A percentile compares a stretch with the other conserved stretches of the same genome.
Conservation (phyloP, 805 yeast species). For the Candida khao-thaluensis region DNA sequence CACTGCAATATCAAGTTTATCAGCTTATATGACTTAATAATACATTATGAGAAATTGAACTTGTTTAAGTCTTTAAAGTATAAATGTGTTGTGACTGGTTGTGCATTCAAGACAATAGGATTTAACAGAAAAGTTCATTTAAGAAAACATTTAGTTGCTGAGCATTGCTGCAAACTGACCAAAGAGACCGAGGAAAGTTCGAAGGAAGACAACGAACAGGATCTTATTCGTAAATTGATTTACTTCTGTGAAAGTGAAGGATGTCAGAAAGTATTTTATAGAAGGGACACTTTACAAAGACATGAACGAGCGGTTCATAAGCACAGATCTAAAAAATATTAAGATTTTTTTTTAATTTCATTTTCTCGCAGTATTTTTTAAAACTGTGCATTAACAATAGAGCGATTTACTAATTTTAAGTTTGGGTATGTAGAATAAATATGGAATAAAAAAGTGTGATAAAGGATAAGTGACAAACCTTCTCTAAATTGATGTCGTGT, state of each 20-base stretch:
- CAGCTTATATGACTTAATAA: slow-evolving; percentile 16
- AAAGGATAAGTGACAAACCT: too few species aligned
- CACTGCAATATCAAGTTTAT: slow-evolving; percentile 11
- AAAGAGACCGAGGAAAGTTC: background rate
- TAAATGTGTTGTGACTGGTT: slow-evolving; percentile 28
- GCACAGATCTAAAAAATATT: background rate
- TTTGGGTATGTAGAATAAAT: background rate
- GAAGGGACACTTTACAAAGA: slow-evolving; percentile 16
- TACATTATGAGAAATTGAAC: slow-evolving; percentile 21
- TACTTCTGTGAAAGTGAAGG: slow-evolving; percentile 12
- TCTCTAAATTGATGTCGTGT: too few species aligned
- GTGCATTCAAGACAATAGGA: slow-evolving; percentile 32
- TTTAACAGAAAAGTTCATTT: slow-evolving; percentile 28
- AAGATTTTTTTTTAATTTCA: background rate
- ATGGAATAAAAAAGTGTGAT: too few species aligned
- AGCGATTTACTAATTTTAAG: background rate
- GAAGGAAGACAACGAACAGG: background rate
- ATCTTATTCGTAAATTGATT: slow-evolving; percentile 8
- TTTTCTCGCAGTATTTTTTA: background rate
- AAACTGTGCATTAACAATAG: background rate
- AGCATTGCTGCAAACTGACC: slow-evolving; percentile 20
- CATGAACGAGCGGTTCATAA: slow-evolving; percentile 12
- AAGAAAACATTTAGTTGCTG: slow-evolving; percentile 27
- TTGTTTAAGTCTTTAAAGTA: slow-evolving; percentile 16
- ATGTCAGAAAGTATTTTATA: slow-evolving; percentile 14